Evolutionary conservation across 257 asterid genomes (phyloP).

Genomic region (Salvia miltiorrhiza): DNA sequence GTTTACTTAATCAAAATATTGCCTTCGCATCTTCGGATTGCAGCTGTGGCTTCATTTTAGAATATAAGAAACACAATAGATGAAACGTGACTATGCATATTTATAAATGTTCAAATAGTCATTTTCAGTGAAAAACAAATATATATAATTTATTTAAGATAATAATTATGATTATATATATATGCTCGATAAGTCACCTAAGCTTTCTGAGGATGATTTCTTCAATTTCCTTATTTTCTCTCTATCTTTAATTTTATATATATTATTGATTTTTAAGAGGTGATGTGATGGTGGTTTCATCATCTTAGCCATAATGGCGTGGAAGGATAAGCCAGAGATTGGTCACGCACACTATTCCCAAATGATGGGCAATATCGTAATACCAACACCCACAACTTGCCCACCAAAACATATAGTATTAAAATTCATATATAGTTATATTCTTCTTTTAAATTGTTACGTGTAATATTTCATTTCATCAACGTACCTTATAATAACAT

Average conservation of each 20-base stretch:
- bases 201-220: background rate
- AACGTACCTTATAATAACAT: too few relatives aligned
- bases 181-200: background rate
- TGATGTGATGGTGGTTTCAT: background rate
- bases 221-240: background rate
- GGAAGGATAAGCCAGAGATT: conserved; percentile 24
- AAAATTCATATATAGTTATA: background rate
- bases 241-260: background rate
- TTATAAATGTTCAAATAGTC: too few relatives aligned
- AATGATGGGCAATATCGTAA: conserved; percentile 5
- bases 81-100: too few relatives aligned
- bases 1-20: too few relatives aligned
- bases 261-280: background rate
- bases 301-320: conserved; percentile 25
- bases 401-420: background rate
- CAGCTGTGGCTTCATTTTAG: too few relatives aligned
- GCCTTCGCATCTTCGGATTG: too few relatives aligned
- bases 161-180: conserved; percentile 19
- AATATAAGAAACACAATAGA: too few relatives aligned
- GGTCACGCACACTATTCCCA: background rate
- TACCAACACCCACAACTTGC: background rate
- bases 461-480: too few relatives aligned
- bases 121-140: too few relatives aligned
- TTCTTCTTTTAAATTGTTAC: too few relatives aligned
- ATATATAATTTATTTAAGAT: background rate